Conservation (phyloP, 768 basidiomycete species). For the Naganishia onofrii region DNA sequence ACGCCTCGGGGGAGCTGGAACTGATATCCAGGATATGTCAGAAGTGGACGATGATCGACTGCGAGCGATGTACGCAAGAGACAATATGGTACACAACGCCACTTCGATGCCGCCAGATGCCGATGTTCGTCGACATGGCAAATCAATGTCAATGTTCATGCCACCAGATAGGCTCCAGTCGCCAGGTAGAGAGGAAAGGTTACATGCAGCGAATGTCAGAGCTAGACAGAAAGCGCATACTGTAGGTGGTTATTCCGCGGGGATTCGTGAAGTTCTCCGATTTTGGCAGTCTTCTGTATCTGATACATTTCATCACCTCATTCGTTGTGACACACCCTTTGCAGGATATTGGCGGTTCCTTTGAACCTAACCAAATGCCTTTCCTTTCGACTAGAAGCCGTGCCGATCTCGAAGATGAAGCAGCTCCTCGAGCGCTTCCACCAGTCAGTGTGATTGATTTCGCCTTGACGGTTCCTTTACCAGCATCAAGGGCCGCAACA, state of each 20-base stretch:
- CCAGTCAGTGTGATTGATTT: slow-evolving; percentile 35
- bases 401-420: slow-evolving; percentile 28
- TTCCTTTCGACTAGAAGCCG: slow-evolving; percentile 33
- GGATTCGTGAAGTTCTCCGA: slow-evolving; percentile 10
- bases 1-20: slow-evolving; percentile 22
- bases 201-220: not conserved
- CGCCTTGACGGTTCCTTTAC: slow-evolving; percentile 38
- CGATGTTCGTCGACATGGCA: not conserved
- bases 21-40: slow-evolving; percentile 24
- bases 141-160: not conserved
- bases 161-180: not conserved
- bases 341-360: slow-evolving; percentile 6
- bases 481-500: slow-evolving; percentile 38
- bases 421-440: not conserved
- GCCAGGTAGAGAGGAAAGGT: not conserved
- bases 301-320: slow-evolving; percentile 2
- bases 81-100: not conserved
- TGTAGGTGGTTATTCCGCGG: slow-evolving; percentile 20
- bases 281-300: not conserved
- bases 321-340: not conserved
- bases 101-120: not conserved
- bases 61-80: not conserved
- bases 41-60: not conserved
- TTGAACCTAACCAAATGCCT: slow-evolving; percentile 36
- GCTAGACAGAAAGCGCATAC: slow-evolving; percentile 13